phyloP scores from a whole-genome alignment of 2,329 filamentous ascomycete species.

The Phymatotrichopsis omnivora region DNA sequence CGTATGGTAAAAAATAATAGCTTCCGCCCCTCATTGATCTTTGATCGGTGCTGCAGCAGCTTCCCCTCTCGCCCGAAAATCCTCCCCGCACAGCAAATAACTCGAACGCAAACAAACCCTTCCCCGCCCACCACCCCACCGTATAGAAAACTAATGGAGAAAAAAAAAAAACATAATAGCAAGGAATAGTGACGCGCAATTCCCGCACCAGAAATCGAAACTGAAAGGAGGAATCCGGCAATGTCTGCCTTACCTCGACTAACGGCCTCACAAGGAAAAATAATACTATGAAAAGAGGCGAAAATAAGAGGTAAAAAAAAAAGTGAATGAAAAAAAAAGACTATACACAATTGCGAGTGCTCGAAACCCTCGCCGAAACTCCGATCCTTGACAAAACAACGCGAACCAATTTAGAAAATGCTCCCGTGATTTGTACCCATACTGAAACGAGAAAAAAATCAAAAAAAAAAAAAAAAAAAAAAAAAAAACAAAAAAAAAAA shows the following conservation, averaged over 20 bases:
- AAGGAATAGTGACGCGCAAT: neutral
- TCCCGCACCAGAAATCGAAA: conserved; percentile 4
- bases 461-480: conserved; percentile 25
- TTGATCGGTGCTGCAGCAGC: too few relatives aligned
- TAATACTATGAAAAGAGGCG: neutral
- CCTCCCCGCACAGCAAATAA: too few relatives aligned
- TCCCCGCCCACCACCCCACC: too few relatives aligned
- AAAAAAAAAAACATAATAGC: neutral
- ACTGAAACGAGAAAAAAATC: conserved; percentile 24
- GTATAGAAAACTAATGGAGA: conserved; percentile 1
- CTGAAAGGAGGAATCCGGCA: too few relatives aligned
- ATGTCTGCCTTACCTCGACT: neutral
- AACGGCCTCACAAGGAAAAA: neutral
- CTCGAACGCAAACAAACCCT: too few relatives aligned
- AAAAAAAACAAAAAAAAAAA: conserved; percentile 23
- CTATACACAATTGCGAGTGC: conserved; percentile 30
- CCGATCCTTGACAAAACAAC: conserved; percentile 27
- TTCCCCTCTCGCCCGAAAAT: too few relatives aligned
- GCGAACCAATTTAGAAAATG: conserved; percentile 23
- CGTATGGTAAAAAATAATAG: too few relatives aligned
- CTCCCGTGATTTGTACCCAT: conserved; percentile 27
- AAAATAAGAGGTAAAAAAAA: conserved; percentile 7
- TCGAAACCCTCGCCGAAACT: conserved; percentile 27
- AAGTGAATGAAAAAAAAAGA: conserved; percentile 22
- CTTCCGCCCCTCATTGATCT: too few relatives aligned